Base-by-base conservation (phyloP, 1,284 basidiomycete genomes). In the Uromyces viciae-fabae region DNA sequence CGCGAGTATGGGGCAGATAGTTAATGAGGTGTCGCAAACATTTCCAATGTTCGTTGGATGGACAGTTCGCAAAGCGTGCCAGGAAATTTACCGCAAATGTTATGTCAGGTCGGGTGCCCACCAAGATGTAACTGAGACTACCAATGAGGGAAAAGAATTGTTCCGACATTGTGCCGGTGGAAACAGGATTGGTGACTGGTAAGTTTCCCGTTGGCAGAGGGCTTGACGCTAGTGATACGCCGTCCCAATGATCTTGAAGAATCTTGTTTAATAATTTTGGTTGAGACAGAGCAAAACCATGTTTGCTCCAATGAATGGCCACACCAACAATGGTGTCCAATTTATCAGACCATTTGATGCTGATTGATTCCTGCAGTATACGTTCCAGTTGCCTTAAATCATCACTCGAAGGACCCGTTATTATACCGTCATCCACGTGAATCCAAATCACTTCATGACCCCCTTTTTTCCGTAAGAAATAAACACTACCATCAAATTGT, bases 81-180 rank as follows among this genome's bases (percentile, higher is more conserved):
- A 78, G 28, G 25, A 54, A 78, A 31, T 77, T 77, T 1, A 66
- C 60, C 2, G 42, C 7, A 68, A 46, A 77, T 2, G 60, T 5
- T 3, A 77, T 49, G 68, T 77, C 75, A 1, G 75, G 75, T 25
- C 75, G 14, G 31, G 75, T 77, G 15, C 42, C 58, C 8, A 66
- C 33, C 3, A 64, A 42, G 2, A 69, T 8, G 36, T 78, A 78
- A 19, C 5, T 68, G 19, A 38, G 9, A 15, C 38, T 42, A n/a
- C 64, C 38, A 5, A 49, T 22, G 11, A 49, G 11, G 1, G 40
- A n/a, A 2, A 40, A 43, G 3, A 40, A 9, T n/a, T 43, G 25
- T 42, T 36, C 33, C 60, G 22, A 49, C 11, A 11, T 22, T 11
- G 22, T 49, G 22, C 46, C 46, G 11, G 11, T 22, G 11, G 31